These are phyloP conservation scores for Nemania diffusa DNA, from an alignment of 2,329 filamentous ascomycete species.

Conservation along the genomic window DNA sequence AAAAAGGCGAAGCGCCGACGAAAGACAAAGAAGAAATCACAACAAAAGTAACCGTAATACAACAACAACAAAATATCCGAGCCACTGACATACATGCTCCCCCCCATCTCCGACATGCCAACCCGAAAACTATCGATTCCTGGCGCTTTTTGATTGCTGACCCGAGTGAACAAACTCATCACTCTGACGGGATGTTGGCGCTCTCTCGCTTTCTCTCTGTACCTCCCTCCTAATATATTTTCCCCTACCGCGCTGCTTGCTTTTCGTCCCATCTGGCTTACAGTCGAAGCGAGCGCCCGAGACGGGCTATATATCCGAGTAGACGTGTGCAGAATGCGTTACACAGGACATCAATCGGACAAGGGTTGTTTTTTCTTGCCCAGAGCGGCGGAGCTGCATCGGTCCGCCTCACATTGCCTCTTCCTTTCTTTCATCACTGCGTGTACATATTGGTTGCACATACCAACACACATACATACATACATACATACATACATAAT, in stretches of 20 bases:
- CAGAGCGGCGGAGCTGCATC: conserved; percentile 18
- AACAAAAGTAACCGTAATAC: neutral
- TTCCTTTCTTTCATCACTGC: neutral
- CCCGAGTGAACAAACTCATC: conserved; percentile 20
- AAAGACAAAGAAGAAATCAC: neutral
- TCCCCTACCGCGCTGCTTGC: neutral
- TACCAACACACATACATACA: neutral
- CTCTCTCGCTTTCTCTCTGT: neutral
- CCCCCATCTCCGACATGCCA: conserved; percentile 14
- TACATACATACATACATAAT: neutral
- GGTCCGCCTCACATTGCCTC: conserved; percentile 26
- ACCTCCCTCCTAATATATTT: neutral
- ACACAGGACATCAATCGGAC: conserved; percentile 9
- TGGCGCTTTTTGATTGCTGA: conserved; percentile 32
- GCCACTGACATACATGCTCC: neutral
- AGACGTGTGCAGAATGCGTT: conserved; percentile 12
- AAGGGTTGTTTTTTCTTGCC: neutral
- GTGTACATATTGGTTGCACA: neutral
- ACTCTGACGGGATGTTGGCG: conserved; percentile 18
- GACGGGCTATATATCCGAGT: conserved; percentile 8
- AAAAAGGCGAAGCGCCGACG: conserved; percentile 9
- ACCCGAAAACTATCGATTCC: conserved; percentile 4
- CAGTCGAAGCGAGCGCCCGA: neutral
- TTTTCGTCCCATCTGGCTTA: neutral
- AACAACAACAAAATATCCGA: neutral